Evolutionary conservation across 108 stramenopile genomes (phyloP), one percentile per base, ranked within the genome.

Genomic region (Aureococcus anophagefferens): DNA sequence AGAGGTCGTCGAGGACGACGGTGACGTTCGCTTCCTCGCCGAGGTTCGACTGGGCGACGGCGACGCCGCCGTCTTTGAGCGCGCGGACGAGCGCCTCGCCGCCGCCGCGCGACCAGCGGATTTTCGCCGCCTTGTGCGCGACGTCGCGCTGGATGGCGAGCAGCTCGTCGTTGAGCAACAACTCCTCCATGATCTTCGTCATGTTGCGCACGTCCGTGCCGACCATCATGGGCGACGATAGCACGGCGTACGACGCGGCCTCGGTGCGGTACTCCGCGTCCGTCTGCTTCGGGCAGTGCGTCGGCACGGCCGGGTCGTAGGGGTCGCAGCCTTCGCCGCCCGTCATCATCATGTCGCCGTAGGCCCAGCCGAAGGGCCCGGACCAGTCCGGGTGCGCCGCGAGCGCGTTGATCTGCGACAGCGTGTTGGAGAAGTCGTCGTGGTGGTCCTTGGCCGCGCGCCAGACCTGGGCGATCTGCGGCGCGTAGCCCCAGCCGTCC

Each of bases 371-470:
- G 31, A 13, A 14, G 30, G 31, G 31, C 30, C 31, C 67, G 37
- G 7, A 9, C 7, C 4, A 4, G 37, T 40, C 4, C 7, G 4
- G 7, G 7, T 4, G 11, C 9, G 67, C 67, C 13, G 31, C 31
- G 30, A 29, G 31, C 5, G n/a, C 67, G 5, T 7, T 5, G 31
- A 68, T 16, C 29, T 68, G 30, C 5, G 67, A 4, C 5, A 31
- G 28, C 5, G 67, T 68, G 11, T 4, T 5, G 31, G 5, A 4
- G 9, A 4, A 68, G 37, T 11, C 7, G 11, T 40, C 37, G 67
- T 68, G 36, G 31, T 68, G 67, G 31, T 68, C 67, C 67, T 31
- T 68, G n/a, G n/a, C 5, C n/a, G 31, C 31, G 15, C 67, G 67
- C 30, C 29, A 68, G 30, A 68, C 31, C 31, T 68, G 67, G 36